These are phyloP conservation scores for Apophysomyces elegans DNA, from an alignment of 371 early-diverging fungal genomes.

Conservation along the genomic window DNA sequence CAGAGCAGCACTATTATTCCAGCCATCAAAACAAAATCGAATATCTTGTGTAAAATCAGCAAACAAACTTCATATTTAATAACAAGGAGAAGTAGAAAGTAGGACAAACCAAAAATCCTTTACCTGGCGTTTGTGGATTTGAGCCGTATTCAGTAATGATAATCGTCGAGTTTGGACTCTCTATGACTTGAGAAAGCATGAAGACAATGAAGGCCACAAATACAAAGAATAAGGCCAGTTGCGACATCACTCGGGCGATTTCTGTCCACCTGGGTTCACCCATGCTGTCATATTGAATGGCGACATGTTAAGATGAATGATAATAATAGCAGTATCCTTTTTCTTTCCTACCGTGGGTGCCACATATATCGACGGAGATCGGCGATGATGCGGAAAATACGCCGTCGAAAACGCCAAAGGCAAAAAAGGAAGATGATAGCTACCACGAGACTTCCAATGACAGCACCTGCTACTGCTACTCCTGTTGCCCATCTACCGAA, in stretches of 20 bases:
- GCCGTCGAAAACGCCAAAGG: slow-evolving; percentile 18
- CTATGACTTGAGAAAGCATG: slow-evolving; percentile 27
- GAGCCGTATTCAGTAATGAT: slow-evolving; percentile 12
- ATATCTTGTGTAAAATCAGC: slow-evolving; percentile 15
- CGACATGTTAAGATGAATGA: neutral
- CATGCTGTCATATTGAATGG: slow-evolving; percentile 14
- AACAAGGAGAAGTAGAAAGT: neutral
- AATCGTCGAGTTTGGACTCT: slow-evolving; percentile 26
- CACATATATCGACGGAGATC: slow-evolving; percentile 26
- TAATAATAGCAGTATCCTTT: neutral
- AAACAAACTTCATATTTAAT: neutral
- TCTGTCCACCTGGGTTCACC: slow-evolving; percentile 44
- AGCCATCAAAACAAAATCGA: slow-evolving; percentile 32
- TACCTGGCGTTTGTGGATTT: slow-evolving; percentile 22
- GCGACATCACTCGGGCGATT: slow-evolving; percentile 23
- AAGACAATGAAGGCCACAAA: slow-evolving; percentile 30
- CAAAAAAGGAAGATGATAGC: slow-evolving; percentile 10
- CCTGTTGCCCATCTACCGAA: slow-evolving; percentile 5
- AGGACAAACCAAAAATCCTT: neutral
- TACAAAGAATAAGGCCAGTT: slow-evolving; percentile 20
- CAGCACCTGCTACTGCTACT: slow-evolving; percentile 26
- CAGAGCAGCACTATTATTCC: neutral
- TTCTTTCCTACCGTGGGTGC: slow-evolving; percentile 25
- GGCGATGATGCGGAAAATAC: neutral
- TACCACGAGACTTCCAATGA: slow-evolving; percentile 13